phyloP scores from a whole-genome alignment of 352 stramenopile species.

The Achlya hypogyna region DNA sequence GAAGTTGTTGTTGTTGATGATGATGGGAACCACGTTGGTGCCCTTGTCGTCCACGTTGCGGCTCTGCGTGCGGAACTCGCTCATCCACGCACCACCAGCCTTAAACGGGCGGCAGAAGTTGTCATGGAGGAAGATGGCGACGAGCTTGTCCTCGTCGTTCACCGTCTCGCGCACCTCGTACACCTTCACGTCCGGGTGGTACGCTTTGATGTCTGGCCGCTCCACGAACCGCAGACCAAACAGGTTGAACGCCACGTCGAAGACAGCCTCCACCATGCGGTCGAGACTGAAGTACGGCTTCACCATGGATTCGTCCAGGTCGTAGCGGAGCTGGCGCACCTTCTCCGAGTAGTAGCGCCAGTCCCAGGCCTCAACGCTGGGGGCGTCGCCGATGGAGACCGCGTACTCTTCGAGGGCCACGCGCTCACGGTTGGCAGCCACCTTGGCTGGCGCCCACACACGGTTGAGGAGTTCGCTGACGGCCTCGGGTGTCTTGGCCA shows the following conservation, averaged over 20 bases:
- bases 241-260: conserved; percentile 48
- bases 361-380: conserved; percentile 48
- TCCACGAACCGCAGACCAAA: conserved; percentile 47
- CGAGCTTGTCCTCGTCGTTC: conserved; percentile 25
- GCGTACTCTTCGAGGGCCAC: conserved; percentile 40
- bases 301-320: conserved; percentile 51
- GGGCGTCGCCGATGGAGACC: conserved; percentile 29
- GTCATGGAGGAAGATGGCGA: conserved; percentile 56
- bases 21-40: conserved; percentile 40
- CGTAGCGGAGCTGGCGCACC: conserved; percentile 41
- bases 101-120: conserved; percentile 48
- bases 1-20: conserved; percentile 72
- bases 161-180: conserved; percentile 39
- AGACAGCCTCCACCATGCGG: conserved; percentile 37
- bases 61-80: conserved; percentile 43
- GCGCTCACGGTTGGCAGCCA: conserved; percentile 36
- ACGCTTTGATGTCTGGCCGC: conserved; percentile 35
- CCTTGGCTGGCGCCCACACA: conserved; percentile 28
- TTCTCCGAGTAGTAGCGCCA: conserved; percentile 62
- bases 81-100: conserved; percentile 52
- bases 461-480: conserved; percentile 40
- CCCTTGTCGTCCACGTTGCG: conserved; percentile 25
- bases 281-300: conserved; percentile 62
- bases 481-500: conserved; percentile 49
- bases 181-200: conserved; percentile 53